Percentiles rank a stretch among this genome's conserved stretches.
Conservation (phyloP, 805 yeast species). For the Blastobotrys terrestris region DNA sequence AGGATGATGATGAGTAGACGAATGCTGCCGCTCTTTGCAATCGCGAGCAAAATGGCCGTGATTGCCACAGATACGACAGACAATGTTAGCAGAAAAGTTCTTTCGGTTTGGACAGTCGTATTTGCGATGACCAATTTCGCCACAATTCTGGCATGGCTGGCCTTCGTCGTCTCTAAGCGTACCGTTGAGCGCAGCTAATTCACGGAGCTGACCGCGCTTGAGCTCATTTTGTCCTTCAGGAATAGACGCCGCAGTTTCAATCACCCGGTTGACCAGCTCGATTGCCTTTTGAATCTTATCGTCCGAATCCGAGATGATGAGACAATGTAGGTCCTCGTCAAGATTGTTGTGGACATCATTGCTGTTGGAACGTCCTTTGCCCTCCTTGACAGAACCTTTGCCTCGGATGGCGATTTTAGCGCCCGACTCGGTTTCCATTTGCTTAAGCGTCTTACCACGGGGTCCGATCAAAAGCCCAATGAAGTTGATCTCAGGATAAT, state of each 20-base stretch:
- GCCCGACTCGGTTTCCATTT: constrained; percentile 77
- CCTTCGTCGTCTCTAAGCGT: constrained; percentile 78
- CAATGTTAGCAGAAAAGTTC: constrained; percentile 47
- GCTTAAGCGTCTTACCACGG: constrained; percentile 82
- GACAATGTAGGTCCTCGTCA: constrained; percentile 83
- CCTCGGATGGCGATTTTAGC: constrained; percentile 91
- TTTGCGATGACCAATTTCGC: constrained; percentile 57
- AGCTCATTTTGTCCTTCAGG: constrained; percentile 93
- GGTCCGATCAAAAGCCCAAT: constrained; percentile 91
- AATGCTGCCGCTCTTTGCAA: constrained; percentile 45
- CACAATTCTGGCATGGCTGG: constrained; percentile 59
- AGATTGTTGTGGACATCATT: constrained; percentile 44
- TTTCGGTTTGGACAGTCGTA: constrained; percentile 55
- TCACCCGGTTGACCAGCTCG: constrained; percentile 63
- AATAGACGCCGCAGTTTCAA: constrained; percentile 75
- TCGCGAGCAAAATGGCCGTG: constrained; percentile 86
- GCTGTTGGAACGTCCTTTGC: constrained; percentile 50
- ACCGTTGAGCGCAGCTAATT: constrained; percentile 90
- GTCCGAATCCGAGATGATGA: constrained; percentile 76
- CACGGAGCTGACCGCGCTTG: constrained; percentile 85
- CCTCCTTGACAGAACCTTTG: constrained; percentile 92
- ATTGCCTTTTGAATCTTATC: constrained; percentile 73
- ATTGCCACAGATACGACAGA: constrained; percentile 74
- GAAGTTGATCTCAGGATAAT: constrained; percentile 87
- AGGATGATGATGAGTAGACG: background rate